phyloP scores from a whole-genome alignment of 768 basidiomycete species.

The Tulasnella calospora region DNA sequence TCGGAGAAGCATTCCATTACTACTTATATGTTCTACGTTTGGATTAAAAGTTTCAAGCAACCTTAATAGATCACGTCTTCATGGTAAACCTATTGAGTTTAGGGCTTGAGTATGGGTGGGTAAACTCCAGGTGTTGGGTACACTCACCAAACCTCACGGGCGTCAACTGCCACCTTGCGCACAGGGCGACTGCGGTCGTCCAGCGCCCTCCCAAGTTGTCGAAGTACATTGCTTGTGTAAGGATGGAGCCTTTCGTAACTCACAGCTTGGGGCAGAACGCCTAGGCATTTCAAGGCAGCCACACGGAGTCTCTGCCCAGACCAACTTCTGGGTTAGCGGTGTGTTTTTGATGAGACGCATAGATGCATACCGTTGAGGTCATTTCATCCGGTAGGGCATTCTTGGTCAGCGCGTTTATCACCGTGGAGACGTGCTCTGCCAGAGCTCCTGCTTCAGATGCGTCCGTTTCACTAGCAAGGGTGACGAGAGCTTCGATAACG shows the following conservation, averaged over 20 bases:
- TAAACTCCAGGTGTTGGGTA: neutral
- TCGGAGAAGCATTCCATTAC: constrained; percentile 81
- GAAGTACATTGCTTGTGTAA: constrained; percentile 65
- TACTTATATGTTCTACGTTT: constrained; percentile 63
- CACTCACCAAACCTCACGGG: constrained; percentile 43
- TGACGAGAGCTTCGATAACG: constrained; percentile 73
- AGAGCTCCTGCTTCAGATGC: constrained; percentile 40
- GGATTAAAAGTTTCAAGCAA: constrained; percentile 29
- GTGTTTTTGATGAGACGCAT: neutral
- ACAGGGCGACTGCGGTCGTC: constrained; percentile 89
- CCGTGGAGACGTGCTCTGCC: constrained; percentile 62
- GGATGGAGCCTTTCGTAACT: constrained; percentile 82
- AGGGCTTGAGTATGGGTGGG: neutral
- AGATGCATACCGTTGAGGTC: neutral
- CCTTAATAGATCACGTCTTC: neutral
- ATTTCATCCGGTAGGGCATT: constrained; percentile 42
- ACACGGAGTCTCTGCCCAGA: constrained; percentile 61
- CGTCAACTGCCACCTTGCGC: constrained; percentile 83
- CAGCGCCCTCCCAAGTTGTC: constrained; percentile 64
- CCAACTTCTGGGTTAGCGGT: neutral
- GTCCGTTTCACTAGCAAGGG: constrained; percentile 55
- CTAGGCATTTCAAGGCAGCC: constrained; percentile 70
- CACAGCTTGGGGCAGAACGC: constrained; percentile 65
- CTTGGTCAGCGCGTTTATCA: constrained; percentile 67
- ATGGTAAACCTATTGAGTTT: neutral